Base-by-base conservation (phyloP, 2,329 filamentous ascomycete genomes). In the Aspergillus clavatus region DNA sequence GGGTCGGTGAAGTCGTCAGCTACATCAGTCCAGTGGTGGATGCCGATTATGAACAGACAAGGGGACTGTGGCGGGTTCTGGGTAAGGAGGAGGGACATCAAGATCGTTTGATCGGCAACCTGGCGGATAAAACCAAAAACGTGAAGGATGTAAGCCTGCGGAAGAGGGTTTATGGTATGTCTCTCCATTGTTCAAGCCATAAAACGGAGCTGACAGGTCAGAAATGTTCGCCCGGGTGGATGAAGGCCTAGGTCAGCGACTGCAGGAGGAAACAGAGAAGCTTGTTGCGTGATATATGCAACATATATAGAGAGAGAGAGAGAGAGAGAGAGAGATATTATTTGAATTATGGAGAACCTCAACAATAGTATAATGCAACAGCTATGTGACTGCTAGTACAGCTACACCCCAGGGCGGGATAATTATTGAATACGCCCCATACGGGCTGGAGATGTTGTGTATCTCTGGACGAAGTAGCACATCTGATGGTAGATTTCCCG, bases 51-150 rank as follows among this genome's bases (percentile, higher is more conserved):
- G 54, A 57, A 7, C 63, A 67, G 33, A 52, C 63, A 7, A 54
- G 56, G 2, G 59, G 19, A 1, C 44, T 67, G 27, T 67, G 63
- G 63, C 42, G 60, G 42, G 52, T 67, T 5, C 43, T 68, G 29
- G 59, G 60, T 4, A 54, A 56, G 5, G 56, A 64, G 3, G 52
- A 55, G 1, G 64, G 65, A 4, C 62, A 67, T 29, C 63, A 68
- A 45, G 63, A 66, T 5, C 46, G 60, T 27, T 38, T 60, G 12
- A 51, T 66, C 28, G 52, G 42, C 6, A 68, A 68, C 39, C 44
- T 66, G 5, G 57, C 51, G 11, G 42, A 14, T 5, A 55, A 49
- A 37, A 16, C 64, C 4, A 46, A 46, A 11, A 42, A 40, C 11
- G 62, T 62, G 1, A 49, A 46, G n/a, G 56, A 42, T 11, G 19